phyloP scores from a whole-genome alignment of 495 filamentous ascomycete species.

The Elaphomyces granulatus region DNA sequence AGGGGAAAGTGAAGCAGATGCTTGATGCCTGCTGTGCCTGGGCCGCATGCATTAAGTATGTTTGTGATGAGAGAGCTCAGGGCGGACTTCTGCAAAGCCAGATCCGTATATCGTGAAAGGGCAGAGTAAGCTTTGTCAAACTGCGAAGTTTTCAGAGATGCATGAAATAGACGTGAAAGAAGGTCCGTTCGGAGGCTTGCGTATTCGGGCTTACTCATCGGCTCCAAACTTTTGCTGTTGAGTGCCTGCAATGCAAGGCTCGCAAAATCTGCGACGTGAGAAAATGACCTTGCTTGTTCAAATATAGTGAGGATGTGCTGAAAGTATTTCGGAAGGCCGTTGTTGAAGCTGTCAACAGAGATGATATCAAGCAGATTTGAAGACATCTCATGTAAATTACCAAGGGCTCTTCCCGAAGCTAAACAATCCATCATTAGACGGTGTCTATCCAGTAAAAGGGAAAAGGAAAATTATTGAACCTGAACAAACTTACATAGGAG shows the following conservation, averaged over 20 bases:
- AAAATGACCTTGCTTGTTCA: slow-evolving; percentile 57
- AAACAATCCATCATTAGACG: background rate
- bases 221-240: slow-evolving; percentile 29
- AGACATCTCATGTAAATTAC: slow-evolving; percentile 35
- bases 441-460: background rate
- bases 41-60: slow-evolving; percentile 53
- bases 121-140: slow-evolving; percentile 75
- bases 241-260: slow-evolving; percentile 58
- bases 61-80: slow-evolving; percentile 54
- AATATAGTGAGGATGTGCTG: slow-evolving; percentile 72
- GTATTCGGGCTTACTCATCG: slow-evolving; percentile 17
- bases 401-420: slow-evolving; percentile 32
- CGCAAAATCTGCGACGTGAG: slow-evolving; percentile 74
- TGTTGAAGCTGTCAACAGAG: slow-evolving; percentile 56
- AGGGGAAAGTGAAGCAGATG: slow-evolving; percentile 58
- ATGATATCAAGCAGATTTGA: slow-evolving; percentile 54
- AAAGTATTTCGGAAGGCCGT: slow-evolving; percentile 71
- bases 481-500: slow-evolving; percentile 53
- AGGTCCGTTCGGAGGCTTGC: slow-evolving; percentile 42
- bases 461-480: no score
- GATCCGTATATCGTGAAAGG: slow-evolving; percentile 53
- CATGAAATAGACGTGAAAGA: slow-evolving; percentile 68
- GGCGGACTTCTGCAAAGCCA: slow-evolving; percentile 45
- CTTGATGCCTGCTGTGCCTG: slow-evolving; percentile 30
- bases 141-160: slow-evolving; percentile 56